Percentiles rank a stretch among this genome's conserved stretches.
These are phyloP conservation scores for Aspergillus heteromorphus DNA, from an alignment of 495 filamentous ascomycete genomes.

Conservation along the genomic window DNA sequence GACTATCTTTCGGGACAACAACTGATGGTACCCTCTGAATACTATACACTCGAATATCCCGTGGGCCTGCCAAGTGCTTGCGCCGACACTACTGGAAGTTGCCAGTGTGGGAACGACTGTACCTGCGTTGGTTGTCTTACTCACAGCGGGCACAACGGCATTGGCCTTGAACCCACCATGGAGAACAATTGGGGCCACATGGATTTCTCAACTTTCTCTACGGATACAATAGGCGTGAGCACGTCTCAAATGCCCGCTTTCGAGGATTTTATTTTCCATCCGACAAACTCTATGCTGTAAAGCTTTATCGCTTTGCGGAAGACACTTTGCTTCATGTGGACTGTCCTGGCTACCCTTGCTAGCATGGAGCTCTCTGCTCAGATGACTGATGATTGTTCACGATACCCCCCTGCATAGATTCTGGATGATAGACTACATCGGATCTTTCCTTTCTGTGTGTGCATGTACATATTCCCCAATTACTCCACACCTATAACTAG, in stretches of 20 bases:
- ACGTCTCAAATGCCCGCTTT: not conserved
- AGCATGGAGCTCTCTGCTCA: not conserved
- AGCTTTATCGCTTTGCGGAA: not conserved
- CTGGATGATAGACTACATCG: conserved; percentile 11
- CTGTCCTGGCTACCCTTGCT: not conserved
- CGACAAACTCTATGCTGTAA: conserved; percentile 4
- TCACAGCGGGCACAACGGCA: conserved; percentile 42
- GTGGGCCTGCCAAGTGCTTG: conserved; percentile 36
- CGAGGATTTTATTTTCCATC: not conserved
- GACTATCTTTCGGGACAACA: conserved; percentile 24
- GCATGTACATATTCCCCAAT: not conserved
- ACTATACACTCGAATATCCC: conserved; percentile 44
- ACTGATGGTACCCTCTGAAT: conserved; percentile 40
- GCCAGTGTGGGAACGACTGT: conserved; percentile 46
- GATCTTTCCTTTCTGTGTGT: conserved; percentile 4
- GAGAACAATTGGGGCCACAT: not conserved
- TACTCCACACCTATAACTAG: not conserved
- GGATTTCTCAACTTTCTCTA: not conserved
- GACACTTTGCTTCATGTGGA: not conserved
- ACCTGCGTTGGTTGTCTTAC: conserved; percentile 47
- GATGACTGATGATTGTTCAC: conserved; percentile 23
- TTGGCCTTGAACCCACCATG: conserved; percentile 16
- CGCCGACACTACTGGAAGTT: conserved; percentile 40
- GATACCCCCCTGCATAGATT: conserved; percentile 28
- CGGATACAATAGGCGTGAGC: not conserved